Evolutionary conservation across 306 rosid genomes (phyloP).

Genomic region (Ormosia emarginata): DNA sequence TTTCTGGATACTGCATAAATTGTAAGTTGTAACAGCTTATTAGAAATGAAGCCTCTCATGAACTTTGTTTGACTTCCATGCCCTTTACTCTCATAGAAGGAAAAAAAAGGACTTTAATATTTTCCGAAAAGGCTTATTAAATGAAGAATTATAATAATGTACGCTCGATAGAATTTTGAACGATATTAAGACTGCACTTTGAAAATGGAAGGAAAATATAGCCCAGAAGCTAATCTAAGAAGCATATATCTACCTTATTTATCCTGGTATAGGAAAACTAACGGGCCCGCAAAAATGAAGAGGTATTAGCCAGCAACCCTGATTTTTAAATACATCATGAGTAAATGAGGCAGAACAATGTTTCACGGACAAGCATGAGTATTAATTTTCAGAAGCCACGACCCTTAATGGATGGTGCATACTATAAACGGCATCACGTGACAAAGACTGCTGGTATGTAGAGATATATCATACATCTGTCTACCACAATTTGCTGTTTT

Average conservation of each 20-base stretch:
- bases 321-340: conserved; percentile 30
- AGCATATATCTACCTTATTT: conserved; percentile 30
- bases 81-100: background rate
- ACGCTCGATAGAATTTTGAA: conserved; percentile 8
- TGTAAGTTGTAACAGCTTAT: no score
- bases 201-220: conserved; percentile 17
- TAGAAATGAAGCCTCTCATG: background rate
- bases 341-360: conserved; percentile 24
- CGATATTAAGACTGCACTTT: background rate
- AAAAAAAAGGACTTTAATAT: no score
- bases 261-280: conserved; percentile 27
- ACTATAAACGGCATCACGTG: conserved; percentile 51
- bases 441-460: conserved; percentile 40
- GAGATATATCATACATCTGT: conserved; percentile 66
- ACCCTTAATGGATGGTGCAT: conserved; percentile 52
- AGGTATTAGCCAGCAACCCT: conserved; percentile 32
- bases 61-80: background rate
- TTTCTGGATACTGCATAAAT: no score
- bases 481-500: conserved; percentile 39
- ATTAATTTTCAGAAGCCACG: conserved; percentile 39
- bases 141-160: background rate
- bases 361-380: conserved; percentile 33
- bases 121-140: background rate
- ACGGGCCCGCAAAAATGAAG: conserved; percentile 28
- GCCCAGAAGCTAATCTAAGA: conserved; percentile 25